Conservation (phyloP, 1,139 yeast species). For the Yamadazyma pseudoaaseri region DNA sequence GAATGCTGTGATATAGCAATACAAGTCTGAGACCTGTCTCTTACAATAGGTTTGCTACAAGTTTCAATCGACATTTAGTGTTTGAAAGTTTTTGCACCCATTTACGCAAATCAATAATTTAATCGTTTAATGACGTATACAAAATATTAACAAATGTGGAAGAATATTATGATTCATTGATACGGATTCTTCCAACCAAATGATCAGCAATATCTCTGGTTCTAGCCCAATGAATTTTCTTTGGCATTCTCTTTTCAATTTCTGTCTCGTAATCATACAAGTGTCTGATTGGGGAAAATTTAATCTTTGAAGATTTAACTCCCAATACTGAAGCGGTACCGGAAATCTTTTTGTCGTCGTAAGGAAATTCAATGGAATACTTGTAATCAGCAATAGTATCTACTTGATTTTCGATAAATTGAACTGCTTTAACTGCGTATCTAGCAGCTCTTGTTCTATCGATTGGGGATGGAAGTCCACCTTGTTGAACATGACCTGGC, state of each 20-base stretch:
- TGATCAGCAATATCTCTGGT: slow-evolving; percentile 79
- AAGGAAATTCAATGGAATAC: slow-evolving; percentile 33
- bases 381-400: slow-evolving; percentile 22
- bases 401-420: slow-evolving; percentile 65
- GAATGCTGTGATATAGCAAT: no score
- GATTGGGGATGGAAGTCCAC: slow-evolving; percentile 92
- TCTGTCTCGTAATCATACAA: slow-evolving; percentile 88
- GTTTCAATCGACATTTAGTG: no score
- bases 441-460: slow-evolving; percentile 92
- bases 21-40: no score
- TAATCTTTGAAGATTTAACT: slow-evolving; percentile 73
- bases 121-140: no score
- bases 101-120: no score
- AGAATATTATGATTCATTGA: slow-evolving; percentile 8
- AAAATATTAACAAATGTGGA: no score
- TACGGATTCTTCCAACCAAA: slow-evolving; percentile 69
- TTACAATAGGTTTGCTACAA: no score
- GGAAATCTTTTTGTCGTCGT: slow-evolving; percentile 33
- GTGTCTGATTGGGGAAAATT: slow-evolving; percentile 68
- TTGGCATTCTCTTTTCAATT: slow-evolving; percentile 79
- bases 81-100: no score
- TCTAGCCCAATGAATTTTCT: slow-evolving; percentile 77
- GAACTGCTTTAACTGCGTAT: slow-evolving; percentile 83
- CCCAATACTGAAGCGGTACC: slow-evolving; percentile 86
- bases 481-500: slow-evolving; percentile 94